A percentile compares a stretch with the other conserved stretches of the same genome.
phyloP scores from a whole-genome alignment of 148 eudicot genomes.

The Silene conica region DNA sequence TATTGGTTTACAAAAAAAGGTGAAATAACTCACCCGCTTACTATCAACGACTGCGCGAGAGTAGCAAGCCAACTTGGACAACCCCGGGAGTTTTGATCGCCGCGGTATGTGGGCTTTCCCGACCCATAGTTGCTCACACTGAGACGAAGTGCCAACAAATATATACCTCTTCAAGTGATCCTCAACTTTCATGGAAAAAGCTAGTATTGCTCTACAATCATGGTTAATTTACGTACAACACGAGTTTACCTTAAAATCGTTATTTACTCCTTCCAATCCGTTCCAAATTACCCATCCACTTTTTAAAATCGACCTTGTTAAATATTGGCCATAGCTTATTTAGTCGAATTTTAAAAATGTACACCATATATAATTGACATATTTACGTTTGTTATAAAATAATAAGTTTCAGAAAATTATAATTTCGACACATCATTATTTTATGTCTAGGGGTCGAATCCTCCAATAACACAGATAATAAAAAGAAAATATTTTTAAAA shows the following conservation, averaged over 20 bases:
- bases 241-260: background rate
- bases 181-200: constrained; percentile 1
- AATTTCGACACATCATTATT: no score
- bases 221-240: background rate
- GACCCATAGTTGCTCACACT: constrained; percentile 74
- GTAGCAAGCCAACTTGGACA: constrained; percentile 59
- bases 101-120: constrained; percentile 91
- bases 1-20: no score
- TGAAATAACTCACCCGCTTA: constrained; percentile 46
- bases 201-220: constrained; percentile 6
- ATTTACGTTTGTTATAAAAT: no score
- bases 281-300: no score
- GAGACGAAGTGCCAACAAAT: constrained; percentile 1
- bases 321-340: no score
- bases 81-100: constrained; percentile 41
- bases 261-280: no score
- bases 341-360: background rate
- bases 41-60: constrained; percentile 60
- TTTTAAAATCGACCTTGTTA: no score
- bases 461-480: no score
- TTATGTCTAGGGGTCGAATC: no score
- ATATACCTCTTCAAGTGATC: background rate
- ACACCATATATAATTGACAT: no score
- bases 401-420: background rate
- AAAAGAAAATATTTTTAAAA: no score